phyloP scores from a whole-genome alignment of 2,329 filamentous ascomycete species.

The Exophiala sideris region DNA sequence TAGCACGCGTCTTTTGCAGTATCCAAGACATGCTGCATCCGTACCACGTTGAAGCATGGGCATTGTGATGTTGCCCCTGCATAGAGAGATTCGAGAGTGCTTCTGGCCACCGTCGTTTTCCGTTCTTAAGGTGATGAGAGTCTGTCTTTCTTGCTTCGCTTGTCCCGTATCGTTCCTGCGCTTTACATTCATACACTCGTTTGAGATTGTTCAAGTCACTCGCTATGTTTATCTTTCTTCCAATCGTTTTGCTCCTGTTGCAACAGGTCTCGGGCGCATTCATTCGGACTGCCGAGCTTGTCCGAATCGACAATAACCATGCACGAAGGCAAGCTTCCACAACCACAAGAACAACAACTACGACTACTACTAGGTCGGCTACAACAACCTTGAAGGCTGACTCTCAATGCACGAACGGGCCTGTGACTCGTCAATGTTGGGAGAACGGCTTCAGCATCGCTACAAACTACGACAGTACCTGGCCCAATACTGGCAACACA shows the following conservation, averaged over 20 bases:
- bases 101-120: too few relatives aligned
- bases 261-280: constrained; percentile 12
- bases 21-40: constrained; percentile 14
- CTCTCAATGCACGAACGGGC: constrained; percentile 25
- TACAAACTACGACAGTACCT: constrained; percentile 28
- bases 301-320: constrained; percentile 15
- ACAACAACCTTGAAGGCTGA: constrained; percentile 15
- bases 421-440: constrained; percentile 29
- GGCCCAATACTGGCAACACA: constrained; percentile 28
- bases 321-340: constrained; percentile 11
- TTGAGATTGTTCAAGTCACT: constrained; percentile 7
- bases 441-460: constrained; percentile 27
- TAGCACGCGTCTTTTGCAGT: neutral
- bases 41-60: constrained; percentile 9
- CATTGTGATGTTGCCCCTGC: neutral
- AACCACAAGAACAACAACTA: neutral
- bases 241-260: constrained; percentile 17
- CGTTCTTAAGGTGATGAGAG: neutral
- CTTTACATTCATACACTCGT: neutral
- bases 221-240: constrained; percentile 21
- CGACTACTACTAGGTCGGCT: constrained; percentile 5
- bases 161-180: neutral
- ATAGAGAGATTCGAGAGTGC: neutral
- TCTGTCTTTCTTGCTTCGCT: neutral
- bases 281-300: constrained; percentile 20